Percentiles rank a stretch among this genome's conserved stretches.
Evolutionary conservation across 805 yeast species (phyloP).

Genomic region (Schwanniomyces polymorphus): DNA sequence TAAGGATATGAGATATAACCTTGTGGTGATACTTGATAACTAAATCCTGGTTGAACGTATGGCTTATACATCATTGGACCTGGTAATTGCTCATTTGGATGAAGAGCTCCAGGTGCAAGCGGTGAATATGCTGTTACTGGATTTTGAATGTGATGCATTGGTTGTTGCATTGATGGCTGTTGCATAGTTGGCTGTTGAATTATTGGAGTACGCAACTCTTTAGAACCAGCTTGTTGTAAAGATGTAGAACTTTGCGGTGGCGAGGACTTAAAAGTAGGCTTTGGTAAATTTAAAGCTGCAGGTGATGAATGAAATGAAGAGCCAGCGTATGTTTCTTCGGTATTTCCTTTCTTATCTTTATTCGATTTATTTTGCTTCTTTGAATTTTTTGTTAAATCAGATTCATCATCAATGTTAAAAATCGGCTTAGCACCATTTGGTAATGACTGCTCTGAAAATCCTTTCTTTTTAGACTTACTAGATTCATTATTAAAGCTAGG

Average conservation of each 20-base stretch:
- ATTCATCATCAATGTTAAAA: conserved; percentile 10
- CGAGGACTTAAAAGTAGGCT: conserved; percentile 47
- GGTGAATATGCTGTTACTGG: conserved; percentile 36
- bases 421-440: conserved; percentile 31
- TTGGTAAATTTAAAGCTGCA: conserved; percentile 54
- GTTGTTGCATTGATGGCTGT: neutral
- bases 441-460: conserved; percentile 10
- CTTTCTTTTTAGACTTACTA: conserved; percentile 8
- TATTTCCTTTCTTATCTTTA: conserved; percentile 11
- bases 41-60: conserved; percentile 28
- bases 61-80: conserved; percentile 6
- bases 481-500: conserved; percentile 23
- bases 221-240: conserved; percentile 1
- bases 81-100: conserved; percentile 7
- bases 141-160: conserved; percentile 9
- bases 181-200: neutral
- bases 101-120: conserved; percentile 15
- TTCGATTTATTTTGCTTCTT: conserved; percentile 13
- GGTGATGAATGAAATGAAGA: conserved; percentile 59
- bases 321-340: conserved; percentile 50
- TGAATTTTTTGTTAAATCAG: conserved; percentile 5
- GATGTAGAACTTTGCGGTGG: conserved; percentile 14
- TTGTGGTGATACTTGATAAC: conserved; percentile 29
- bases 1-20: conserved; percentile 33
- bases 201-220: conserved; percentile 5